A percentile compares a stretch with the other conserved stretches of the same genome.
Conservation (phyloP, 1,284 basidiomycete genomes). For the Apiotrichum domesticum region DNA sequence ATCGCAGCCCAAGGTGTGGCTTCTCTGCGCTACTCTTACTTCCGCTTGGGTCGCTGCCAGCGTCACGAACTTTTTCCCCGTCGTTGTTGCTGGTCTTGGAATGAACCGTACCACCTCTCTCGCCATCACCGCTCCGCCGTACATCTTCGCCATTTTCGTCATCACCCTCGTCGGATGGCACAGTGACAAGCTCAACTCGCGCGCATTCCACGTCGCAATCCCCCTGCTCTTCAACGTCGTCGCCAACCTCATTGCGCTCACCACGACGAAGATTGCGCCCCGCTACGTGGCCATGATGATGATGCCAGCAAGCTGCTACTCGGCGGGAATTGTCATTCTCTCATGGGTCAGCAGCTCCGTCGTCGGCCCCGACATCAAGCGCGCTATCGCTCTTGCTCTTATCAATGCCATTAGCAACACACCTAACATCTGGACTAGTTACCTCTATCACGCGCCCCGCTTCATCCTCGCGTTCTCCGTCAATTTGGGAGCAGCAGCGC, state of each 20-base stretch:
- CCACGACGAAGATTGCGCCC: slow-evolving; percentile 28
- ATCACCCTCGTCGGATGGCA: slow-evolving; percentile 34
- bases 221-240: slow-evolving; percentile 21
- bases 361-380: slow-evolving; percentile 44
- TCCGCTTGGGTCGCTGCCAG: slow-evolving; percentile 4
- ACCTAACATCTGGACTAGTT: slow-evolving; percentile 44
- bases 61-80: slow-evolving; percentile 38
- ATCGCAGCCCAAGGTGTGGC: slow-evolving; percentile 8
- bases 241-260: slow-evolving; percentile 29
- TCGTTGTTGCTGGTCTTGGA: slow-evolving; percentile 33
- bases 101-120: slow-evolving; percentile 39
- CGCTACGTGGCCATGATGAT: slow-evolving; percentile 39
- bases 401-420: slow-evolving; percentile 45
- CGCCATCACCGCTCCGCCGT: slow-evolving; percentile 45
- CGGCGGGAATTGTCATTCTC: slow-evolving; percentile 40
- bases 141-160: slow-evolving; percentile 26
- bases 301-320: slow-evolving; percentile 37
- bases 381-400: slow-evolving; percentile 41
- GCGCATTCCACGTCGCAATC: slow-evolving; percentile 17
- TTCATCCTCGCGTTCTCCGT: slow-evolving; percentile 39
- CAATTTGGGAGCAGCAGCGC: slow-evolving; percentile 39
- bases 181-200: slow-evolving; percentile 36
- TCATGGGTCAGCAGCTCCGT: slow-evolving; percentile 42
- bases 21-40: slow-evolving; percentile 5
- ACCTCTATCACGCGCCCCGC: slow-evolving; percentile 39